These are phyloP conservation scores for Citrullus mucosospermus DNA, from an alignment of 306 rosid species.

Conservation along the genomic window DNA sequence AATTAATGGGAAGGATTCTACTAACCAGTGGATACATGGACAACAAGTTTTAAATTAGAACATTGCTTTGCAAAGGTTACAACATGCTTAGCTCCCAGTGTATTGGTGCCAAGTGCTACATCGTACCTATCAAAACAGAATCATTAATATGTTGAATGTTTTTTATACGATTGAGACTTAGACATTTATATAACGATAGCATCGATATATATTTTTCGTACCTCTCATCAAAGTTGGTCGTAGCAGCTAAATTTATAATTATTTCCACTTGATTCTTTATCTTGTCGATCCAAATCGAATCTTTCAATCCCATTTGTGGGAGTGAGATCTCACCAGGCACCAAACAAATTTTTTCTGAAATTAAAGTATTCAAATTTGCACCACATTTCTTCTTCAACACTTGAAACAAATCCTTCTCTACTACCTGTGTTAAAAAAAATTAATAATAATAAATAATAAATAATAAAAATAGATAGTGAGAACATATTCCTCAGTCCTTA, in stretches of 20 bases:
- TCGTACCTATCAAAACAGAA: constrained; percentile 36
- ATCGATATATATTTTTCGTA: background rate
- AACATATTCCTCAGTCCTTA: background rate
- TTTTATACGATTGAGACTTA: too few species aligned
- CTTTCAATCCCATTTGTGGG: constrained; percentile 43
- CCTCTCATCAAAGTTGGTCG: constrained; percentile 78
- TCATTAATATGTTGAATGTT: too few species aligned
- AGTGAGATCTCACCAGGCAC: constrained; percentile 57
- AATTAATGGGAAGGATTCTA: too few species aligned
- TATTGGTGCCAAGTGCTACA: constrained; percentile 42
- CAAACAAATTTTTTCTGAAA: constrained; percentile 40
- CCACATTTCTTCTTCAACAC: constrained; percentile 47
- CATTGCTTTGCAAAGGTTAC: constrained; percentile 59
- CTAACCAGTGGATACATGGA: constrained; percentile 79
- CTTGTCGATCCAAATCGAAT: constrained; percentile 27
- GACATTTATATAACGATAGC: background rate
- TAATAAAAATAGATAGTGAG: too few species aligned
- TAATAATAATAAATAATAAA: background rate
- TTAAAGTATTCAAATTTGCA: constrained; percentile 23
- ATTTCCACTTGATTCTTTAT: constrained; percentile 31
- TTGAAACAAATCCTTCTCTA: constrained; percentile 57
- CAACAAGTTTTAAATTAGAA: constrained; percentile 29
- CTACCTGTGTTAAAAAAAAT: constrained; percentile 18
- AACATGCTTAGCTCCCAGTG: constrained; percentile 53
- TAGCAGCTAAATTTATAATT: constrained; percentile 70